A percentile compares a stretch with the other conserved stretches of the same genome.
These are phyloP conservation scores for Mycotypha africana DNA, from an alignment of 371 early-diverging fungal genomes.

Conservation along the genomic window DNA sequence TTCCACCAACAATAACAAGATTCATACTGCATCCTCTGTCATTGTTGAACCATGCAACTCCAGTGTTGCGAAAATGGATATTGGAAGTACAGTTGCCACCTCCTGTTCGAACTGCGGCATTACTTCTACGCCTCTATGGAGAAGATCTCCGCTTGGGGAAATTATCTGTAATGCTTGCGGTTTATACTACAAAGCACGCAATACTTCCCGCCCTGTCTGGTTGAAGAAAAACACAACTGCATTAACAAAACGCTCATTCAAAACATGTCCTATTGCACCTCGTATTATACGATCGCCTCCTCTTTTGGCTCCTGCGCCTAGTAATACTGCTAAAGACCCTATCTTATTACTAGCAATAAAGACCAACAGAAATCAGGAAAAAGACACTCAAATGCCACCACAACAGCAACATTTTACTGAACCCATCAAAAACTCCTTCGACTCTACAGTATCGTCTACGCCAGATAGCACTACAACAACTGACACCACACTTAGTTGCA, in stretches of 20 bases:
- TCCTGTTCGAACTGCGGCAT: constrained; percentile 88
- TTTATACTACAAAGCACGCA: constrained; percentile 79
- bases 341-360: not conserved
- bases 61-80: constrained; percentile 53
- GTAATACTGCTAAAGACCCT: not conserved
- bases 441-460: not conserved
- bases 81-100: constrained; percentile 45
- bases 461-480: not conserved
- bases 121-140: constrained; percentile 90
- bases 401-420: not conserved
- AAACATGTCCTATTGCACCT: constrained; percentile 11
- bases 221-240: constrained; percentile 64
- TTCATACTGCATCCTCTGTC: too few species aligned
- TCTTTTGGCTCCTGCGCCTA: constrained; percentile 28
- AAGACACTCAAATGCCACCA: not conserved
- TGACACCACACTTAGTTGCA: constrained; percentile 31
- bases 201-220: constrained; percentile 76
- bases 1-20: constrained; percentile 40
- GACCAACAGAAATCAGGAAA: not conserved
- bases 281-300: constrained; percentile 21
- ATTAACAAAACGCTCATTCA: constrained; percentile 22
- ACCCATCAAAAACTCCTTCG: not conserved
- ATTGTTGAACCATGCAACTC: constrained; percentile 51
- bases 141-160: constrained; percentile 78
- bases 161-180: constrained; percentile 93